Evolutionary conservation across 208 protist species (phyloP), one percentile per base, ranked within the genome.

Genomic region (Trypanosoma brucei): DNA sequence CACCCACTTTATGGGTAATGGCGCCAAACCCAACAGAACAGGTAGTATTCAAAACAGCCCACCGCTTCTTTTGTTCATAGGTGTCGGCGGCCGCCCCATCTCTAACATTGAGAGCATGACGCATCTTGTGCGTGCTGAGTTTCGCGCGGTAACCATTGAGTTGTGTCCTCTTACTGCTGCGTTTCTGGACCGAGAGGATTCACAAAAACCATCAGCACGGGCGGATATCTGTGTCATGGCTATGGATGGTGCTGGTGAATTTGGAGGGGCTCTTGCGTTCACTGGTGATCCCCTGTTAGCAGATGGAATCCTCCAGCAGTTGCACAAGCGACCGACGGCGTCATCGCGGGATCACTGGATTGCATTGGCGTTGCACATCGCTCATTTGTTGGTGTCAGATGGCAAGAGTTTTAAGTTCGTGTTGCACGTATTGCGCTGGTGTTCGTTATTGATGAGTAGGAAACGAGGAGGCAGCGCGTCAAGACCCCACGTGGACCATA

Each of bases 241-340:
- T 22, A 74, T 75, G 52, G 73, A 75, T 44, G 51, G 55, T 8
- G 35, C 62, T 13, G 68, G 68, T 14, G 56, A 56, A 39, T 11
- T 79, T 39, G 73, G 73, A 14, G 67, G 73, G 6, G 67, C 73
- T 14, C 45, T 79, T 1, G 73, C 58, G 6, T 74, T 57, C 58
- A 49, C 42, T 33, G n/a, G 4, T n/a, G 50, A 74, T 49, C 51
- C 58, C 33, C 40, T 55, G 35, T 11, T 72, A 14, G 55, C 48
- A 33, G 14, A n/a, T 14, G 62, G 54, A 22, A 58, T 78, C 53
- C 34, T 45, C 1, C 3, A 22, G 35, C 31, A 37, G 3, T n/a
- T 78, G 7, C 35, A 62, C n/a, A 42, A 49, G 36, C 51, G 48
- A 13, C 59, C 71, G 35, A 3, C n/a, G 9, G 30, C 57, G 14